Conservation (phyloP, 352 stramenopile genomes). For the Globisporangium solare region DNA sequence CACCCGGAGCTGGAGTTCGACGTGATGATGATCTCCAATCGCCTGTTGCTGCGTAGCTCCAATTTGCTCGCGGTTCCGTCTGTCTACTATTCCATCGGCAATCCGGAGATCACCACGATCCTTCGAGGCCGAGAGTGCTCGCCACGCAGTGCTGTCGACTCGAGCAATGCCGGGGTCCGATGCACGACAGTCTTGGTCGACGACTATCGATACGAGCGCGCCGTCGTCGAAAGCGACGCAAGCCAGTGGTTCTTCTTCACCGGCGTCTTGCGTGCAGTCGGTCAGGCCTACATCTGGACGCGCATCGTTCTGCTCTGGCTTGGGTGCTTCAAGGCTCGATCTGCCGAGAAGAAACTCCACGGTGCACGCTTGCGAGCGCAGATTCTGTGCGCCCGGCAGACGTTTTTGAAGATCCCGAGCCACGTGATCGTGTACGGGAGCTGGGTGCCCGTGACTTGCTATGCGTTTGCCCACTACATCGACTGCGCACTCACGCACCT, state of each 20-base stretch:
- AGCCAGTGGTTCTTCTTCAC: slow-evolving; percentile 25
- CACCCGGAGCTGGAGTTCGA: slow-evolving; percentile 24
- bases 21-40: slow-evolving; percentile 15
- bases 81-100: slow-evolving; percentile 9
- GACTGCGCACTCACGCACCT: slow-evolving; percentile 22
- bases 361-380: not conserved
- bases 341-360: slow-evolving; percentile 8
- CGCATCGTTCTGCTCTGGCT: slow-evolving; percentile 23
- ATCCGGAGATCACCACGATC: slow-evolving; percentile 21
- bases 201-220: slow-evolving; percentile 54
- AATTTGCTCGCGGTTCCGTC: slow-evolving; percentile 6
- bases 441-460: slow-evolving; percentile 23
- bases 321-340: slow-evolving; percentile 15
- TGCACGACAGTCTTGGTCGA: slow-evolving; percentile 22
- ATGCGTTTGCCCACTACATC: slow-evolving; percentile 23
- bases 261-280: slow-evolving; percentile 21
- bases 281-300: slow-evolving; percentile 39
- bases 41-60: slow-evolving; percentile 14
- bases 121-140: slow-evolving; percentile 22
- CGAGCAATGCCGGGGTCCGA: not conserved
- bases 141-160: not conserved
- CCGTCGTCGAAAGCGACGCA: slow-evolving; percentile 29
- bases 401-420: slow-evolving; percentile 19
- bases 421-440: slow-evolving; percentile 23
- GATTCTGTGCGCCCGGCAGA: not conserved